Evolutionary conservation across 2,329 filamentous ascomycete genomes (phyloP), one percentile per base, ranked within the genome.

Genomic region (Colletotrichum sp.): DNA sequence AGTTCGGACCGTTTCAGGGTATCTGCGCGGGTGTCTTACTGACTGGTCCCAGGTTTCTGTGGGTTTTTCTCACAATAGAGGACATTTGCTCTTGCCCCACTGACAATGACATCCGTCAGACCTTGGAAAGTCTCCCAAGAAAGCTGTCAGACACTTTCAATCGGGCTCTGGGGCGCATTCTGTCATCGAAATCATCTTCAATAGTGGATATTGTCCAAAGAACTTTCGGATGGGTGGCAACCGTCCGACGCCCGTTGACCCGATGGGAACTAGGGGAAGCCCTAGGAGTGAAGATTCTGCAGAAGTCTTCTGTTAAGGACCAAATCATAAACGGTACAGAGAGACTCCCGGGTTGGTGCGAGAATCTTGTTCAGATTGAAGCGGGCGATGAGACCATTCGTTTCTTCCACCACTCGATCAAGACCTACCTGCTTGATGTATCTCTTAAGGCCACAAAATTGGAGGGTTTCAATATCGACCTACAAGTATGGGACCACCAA

Each of bases 341-440:
- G 6, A 1, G n/a, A 7, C 0, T 48, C 0, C 43, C n/a, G 0
- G 1, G 0, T 0, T 48, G 43, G 43, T 48, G 43, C 6, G 43
- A 21, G 0, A 48, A 48, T 13, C 43, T 48, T 0, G 0, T 48
- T 3, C n/a, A 48, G 0, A 48, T 48, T 13, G 43, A 48, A 13
- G 1, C n/a, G 0, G 43, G 43, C 4, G 43, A 21, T 3, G 43
- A 48, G 3, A 48, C 43, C 0, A 3, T 48, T 1, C 43, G n/a
- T 0, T 21, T 48, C 6, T 48, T 48, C 6, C 43, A 48, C 10
- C 43, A 48, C n/a, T 48, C 43, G 0, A 48, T 48, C 4, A 48
- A n/a, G n/a, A n/a, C n/a, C n/a, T n/a, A n/a, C n/a, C n/a, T n/a
- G n/a, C n/a, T n/a, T n/a, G n/a, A n/a, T n/a, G n/a, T n/a, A n/a